A percentile compares a stretch with the other conserved stretches of the same genome.
phyloP scores from a whole-genome alignment of 345 rosid genomes.

The Brassica incana region DNA sequence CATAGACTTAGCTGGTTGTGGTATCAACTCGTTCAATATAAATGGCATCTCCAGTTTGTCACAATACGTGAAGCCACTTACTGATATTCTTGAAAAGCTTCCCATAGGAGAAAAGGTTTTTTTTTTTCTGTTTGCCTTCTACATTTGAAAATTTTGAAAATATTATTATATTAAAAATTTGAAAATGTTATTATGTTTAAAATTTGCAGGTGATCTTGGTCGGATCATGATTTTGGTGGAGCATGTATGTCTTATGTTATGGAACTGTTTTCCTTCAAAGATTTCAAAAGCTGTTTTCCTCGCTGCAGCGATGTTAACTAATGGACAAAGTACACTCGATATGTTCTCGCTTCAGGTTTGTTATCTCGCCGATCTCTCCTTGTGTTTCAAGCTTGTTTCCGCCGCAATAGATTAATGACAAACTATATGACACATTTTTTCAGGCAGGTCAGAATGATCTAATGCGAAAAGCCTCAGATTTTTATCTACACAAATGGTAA shows the following conservation, averaged over 20 bases:
- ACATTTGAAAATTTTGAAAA: no score
- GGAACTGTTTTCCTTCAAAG: constrained; percentile 80
- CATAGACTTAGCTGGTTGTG: constrained; percentile 88
- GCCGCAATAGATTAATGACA: neutral
- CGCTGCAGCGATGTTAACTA: constrained; percentile 78
- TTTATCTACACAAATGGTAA: constrained; percentile 84
- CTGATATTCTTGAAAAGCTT: constrained; percentile 73
- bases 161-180: neutral
- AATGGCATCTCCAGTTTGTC: constrained; percentile 69
- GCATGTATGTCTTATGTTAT: constrained; percentile 79
- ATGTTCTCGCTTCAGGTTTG: constrained; percentile 73
- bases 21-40: constrained; percentile 71
- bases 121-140: neutral
- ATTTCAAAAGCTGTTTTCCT: constrained; percentile 72
- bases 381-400: neutral
- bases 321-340: constrained; percentile 77
- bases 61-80: constrained; percentile 84
- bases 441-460: constrained; percentile 71
- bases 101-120: constrained; percentile 72
- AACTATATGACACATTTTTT: constrained; percentile 31
- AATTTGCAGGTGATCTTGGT: constrained; percentile 78
- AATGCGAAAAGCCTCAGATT: constrained; percentile 70
- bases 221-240: constrained; percentile 96
- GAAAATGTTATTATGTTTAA: neutral
- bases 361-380: neutral